Evolutionary conservation across 2,329 filamentous ascomycete genomes (phyloP).

Genomic region (Hymenoscyphus fraxineus): DNA sequence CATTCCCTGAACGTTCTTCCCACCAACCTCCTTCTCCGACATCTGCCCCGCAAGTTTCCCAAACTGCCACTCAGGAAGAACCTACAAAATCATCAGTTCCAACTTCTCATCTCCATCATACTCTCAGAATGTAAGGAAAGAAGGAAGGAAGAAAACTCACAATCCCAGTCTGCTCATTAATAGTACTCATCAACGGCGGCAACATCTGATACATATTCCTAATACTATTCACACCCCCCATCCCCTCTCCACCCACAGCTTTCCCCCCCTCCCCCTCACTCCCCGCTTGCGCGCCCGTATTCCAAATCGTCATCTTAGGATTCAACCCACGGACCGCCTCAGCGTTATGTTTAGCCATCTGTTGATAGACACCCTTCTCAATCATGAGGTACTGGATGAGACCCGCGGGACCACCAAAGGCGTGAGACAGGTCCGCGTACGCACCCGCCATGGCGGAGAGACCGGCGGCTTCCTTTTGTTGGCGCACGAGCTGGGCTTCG

Average conservation of each 20-base stretch:
- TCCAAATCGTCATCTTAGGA: constrained; percentile 91
- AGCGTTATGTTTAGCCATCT: constrained; percentile 75
- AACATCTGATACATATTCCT: constrained; percentile 81
- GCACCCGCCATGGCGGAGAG: constrained; percentile 73
- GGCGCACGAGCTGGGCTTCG: constrained; percentile 55
- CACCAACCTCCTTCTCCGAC: constrained; percentile 23
- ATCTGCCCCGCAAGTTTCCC: constrained; percentile 43
- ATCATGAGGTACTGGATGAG: constrained; percentile 86
- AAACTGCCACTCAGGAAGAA: constrained; percentile 71
- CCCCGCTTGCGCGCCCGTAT: constrained; percentile 57
- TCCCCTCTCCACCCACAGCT: constrained; percentile 38
- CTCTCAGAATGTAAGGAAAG: too few relatives aligned
- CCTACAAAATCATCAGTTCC: constrained; percentile 34
- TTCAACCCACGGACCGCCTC: constrained; percentile 70
- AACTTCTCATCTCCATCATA: too few relatives aligned
- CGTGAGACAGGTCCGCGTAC: constrained; percentile 67
- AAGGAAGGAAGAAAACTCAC: background rate
- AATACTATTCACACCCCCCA: constrained; percentile 61
- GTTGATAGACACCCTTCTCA: constrained; percentile 73
- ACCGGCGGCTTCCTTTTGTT: constrained; percentile 74
- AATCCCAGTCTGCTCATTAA: constrained; percentile 89
- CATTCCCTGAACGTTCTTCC: constrained; percentile 11
- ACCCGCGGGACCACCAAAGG: constrained; percentile 73
- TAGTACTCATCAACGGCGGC: constrained; percentile 77
- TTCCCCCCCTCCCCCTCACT: constrained; percentile 37